Percentiles rank a stretch among this genome's conserved stretches.
Conservation (phyloP, 208 protist genomes). For the Trypanosoma avium region DNA sequence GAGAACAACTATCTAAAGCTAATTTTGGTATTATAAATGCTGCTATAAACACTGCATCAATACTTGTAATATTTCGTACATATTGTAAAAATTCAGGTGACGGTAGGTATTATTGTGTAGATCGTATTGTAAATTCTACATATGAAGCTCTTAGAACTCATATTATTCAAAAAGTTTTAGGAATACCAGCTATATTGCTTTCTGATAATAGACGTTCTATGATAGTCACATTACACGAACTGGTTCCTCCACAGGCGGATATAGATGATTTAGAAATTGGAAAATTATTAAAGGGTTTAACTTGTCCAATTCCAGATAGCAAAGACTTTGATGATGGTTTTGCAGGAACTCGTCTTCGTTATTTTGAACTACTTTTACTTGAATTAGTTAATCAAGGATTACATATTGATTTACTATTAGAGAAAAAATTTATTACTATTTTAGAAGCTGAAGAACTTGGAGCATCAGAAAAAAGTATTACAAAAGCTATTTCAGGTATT, state of each 20-base stretch:
- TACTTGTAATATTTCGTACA: conserved; percentile 69
- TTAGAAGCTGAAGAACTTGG: conserved; percentile 65
- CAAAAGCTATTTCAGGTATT: conserved; percentile 41
- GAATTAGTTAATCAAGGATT: conserved; percentile 79
- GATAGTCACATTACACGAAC: conserved; percentile 26
- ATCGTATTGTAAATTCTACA: conserved; percentile 31
- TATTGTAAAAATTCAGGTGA: conserved; percentile 17
- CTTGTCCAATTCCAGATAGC: conserved; percentile 56
- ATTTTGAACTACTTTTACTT: conserved; percentile 69
- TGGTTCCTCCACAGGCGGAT: conserved; percentile 31
- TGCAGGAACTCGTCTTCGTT: conserved; percentile 47
- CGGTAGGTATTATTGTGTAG: conserved; percentile 33
- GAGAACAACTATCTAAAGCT: conserved; percentile 67
- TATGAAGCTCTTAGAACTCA: conserved; percentile 54
- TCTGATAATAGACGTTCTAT: conserved; percentile 8
- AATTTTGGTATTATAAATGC: conserved; percentile 82
- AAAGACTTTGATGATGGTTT: conserved; percentile 72
- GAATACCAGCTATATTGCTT: conserved; percentile 40
- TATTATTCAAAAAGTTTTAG: conserved; percentile 49
- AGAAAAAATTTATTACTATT: conserved; percentile 52
- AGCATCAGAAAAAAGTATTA: conserved; percentile 64
- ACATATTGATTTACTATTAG: conserved; percentile 64
- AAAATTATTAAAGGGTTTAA: conserved; percentile 51
- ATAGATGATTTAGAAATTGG: conserved; percentile 47
- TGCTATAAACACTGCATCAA: conserved; percentile 56